Evolutionary conservation across 495 filamentous ascomycete species (phyloP).

Genomic region (Chaetomium fimeti): DNA sequence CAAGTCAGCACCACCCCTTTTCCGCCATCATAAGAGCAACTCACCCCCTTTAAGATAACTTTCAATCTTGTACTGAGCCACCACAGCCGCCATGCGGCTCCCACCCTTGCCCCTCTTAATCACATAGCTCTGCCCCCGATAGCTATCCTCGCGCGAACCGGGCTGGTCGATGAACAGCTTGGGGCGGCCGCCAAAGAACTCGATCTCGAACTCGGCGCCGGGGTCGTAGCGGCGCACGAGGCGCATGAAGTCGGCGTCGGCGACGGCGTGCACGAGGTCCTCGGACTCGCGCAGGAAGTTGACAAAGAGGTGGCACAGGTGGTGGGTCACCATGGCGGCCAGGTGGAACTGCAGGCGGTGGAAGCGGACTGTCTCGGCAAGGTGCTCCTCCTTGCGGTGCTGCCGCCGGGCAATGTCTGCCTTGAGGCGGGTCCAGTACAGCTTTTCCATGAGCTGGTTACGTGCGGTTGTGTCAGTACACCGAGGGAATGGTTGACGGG

Average conservation of each 20-base stretch:
- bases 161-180: slow-evolving; percentile 28
- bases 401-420: slow-evolving; percentile 23
- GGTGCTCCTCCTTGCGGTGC: slow-evolving; percentile 12
- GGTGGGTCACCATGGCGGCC: slow-evolving; percentile 27
- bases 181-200: slow-evolving; percentile 28
- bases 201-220: slow-evolving; percentile 27
- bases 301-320: slow-evolving; percentile 29
- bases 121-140: slow-evolving; percentile 24
- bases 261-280: slow-evolving; percentile 13
- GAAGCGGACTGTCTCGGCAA: slow-evolving; percentile 15
- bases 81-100: slow-evolving; percentile 20
- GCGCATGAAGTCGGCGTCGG: slow-evolving; percentile 23
- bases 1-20: not conserved
- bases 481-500: not conserved
- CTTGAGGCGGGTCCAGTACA: slow-evolving; percentile 28
- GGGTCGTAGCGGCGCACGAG: slow-evolving; percentile 27
- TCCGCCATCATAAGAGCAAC: not conserved
- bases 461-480: not conserved
- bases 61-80: slow-evolving; percentile 24
- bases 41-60: slow-evolving; percentile 28
- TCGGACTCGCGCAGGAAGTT: slow-evolving; percentile 23
- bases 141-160: slow-evolving; percentile 14
- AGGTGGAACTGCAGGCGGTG: slow-evolving; percentile 28
- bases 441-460: slow-evolving; percentile 24
- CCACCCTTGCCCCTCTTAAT: slow-evolving; percentile 20